phyloP scores from a whole-genome alignment of 768 basidiomycete species.

The Boletales sp. region DNA sequence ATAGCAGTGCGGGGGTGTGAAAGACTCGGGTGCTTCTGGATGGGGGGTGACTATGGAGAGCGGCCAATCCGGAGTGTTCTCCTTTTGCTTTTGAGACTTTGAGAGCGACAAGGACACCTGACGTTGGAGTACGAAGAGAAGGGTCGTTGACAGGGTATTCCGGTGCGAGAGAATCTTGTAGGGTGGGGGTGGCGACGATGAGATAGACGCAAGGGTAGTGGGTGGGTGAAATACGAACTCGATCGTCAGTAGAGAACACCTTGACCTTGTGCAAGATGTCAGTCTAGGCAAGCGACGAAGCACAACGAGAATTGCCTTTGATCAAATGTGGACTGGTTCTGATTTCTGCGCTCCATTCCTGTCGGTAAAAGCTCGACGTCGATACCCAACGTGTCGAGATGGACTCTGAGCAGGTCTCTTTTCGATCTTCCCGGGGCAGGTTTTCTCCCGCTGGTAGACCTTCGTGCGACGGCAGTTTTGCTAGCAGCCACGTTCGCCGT shows the following conservation, averaged over 20 bases:
- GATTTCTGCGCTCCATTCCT: slow-evolving; percentile 76
- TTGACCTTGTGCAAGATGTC: slow-evolving; percentile 45
- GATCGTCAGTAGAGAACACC: slow-evolving; percentile 64
- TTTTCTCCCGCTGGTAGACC: slow-evolving; percentile 26
- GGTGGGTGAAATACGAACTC: slow-evolving; percentile 68
- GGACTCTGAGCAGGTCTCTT: slow-evolving; percentile 61
- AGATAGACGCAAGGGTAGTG: slow-evolving; percentile 39
- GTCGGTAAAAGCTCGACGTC: slow-evolving; percentile 72
- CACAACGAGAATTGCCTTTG: slow-evolving; percentile 52
- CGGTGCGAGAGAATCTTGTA: slow-evolving; percentile 62
- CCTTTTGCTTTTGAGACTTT: slow-evolving; percentile 43
- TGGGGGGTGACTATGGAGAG: slow-evolving; percentile 48
- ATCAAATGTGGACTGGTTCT: slow-evolving; percentile 85
- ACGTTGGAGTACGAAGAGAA: slow-evolving; percentile 48
- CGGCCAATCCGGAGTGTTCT: slow-evolving; percentile 54
- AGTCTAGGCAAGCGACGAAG: slow-evolving; percentile 9
- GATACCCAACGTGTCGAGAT: slow-evolving; percentile 65
- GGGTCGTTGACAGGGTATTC: slow-evolving; percentile 46
- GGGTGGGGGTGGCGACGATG: slow-evolving; percentile 34
- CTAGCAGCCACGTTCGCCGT: slow-evolving; percentile 20
- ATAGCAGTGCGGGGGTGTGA: slow-evolving; percentile 56
- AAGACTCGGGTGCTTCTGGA: slow-evolving; percentile 53
- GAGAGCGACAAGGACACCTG: slow-evolving; percentile 31
- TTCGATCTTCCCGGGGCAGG: slow-evolving; percentile 42
- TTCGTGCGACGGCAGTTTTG: slow-evolving; percentile 12